phyloP scores from a whole-genome alignment of 495 filamentous ascomycete genomes.

The Penicillium steckii region DNA sequence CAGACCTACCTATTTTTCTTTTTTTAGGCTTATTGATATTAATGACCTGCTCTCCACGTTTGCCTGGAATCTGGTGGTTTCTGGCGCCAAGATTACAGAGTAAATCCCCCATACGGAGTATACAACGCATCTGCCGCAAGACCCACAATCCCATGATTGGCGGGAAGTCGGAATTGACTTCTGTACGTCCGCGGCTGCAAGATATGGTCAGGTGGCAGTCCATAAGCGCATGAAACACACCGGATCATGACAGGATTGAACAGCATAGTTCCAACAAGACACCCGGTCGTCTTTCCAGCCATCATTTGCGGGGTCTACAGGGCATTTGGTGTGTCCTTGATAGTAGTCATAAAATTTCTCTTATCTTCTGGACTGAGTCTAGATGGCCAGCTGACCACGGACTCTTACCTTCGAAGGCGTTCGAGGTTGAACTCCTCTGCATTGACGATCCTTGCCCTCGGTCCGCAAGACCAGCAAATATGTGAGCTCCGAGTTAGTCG shows the following conservation, averaged over 20 bases:
- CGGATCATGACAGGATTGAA: neutral
- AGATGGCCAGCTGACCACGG: conserved; percentile 14
- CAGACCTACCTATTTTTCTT: neutral
- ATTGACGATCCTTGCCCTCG: conserved; percentile 10
- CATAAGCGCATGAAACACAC: neutral
- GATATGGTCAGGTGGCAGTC: conserved; percentile 6
- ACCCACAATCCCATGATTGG: neutral
- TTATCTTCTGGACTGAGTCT: neutral
- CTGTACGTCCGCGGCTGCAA: conserved; percentile 3
- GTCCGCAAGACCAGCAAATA: neutral
- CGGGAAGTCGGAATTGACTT: conserved; percentile 1
- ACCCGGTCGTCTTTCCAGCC: no score
- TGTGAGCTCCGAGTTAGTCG: conserved; percentile 2
- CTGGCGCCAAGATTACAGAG: neutral
- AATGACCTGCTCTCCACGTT: neutral
- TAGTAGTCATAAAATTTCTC: neutral
- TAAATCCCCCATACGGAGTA: neutral
- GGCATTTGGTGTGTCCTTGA: neutral
- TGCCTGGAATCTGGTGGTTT: neutral
- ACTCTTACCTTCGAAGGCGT: conserved; percentile 4
- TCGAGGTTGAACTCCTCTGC: conserved; percentile 11
- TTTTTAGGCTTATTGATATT: neutral
- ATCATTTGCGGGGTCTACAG: neutral
- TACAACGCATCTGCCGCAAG: neutral
- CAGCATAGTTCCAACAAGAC: neutral